Base-by-base conservation (phyloP, 164 flowering plant species). In the Hamamelis virginiana region DNA sequence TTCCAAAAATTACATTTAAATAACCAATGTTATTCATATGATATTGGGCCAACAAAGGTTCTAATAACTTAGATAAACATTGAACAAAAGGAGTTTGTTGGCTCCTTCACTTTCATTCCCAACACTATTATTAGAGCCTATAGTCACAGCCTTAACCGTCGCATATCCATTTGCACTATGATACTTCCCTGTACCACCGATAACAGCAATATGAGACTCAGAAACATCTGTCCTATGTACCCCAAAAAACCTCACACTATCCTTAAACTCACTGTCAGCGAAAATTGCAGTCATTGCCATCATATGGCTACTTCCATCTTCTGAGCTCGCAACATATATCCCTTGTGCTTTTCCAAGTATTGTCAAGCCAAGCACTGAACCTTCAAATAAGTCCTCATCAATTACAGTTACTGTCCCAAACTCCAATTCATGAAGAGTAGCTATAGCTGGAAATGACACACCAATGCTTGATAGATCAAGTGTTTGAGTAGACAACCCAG, bases 151-250 rank as follows among this genome's bases (percentile, higher is more conserved):
- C 75, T 76, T 73, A 0, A 78, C 66, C 0, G 78, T 70, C 18
- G 86, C 85, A 72, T 77, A 85, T 1, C 86, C 86, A 72, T 80
- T 80, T 12, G 84, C 87, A 62, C 72, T 72, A 38, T 62, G 23
- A 51, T 70, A 85, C 82, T 79, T 82, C 2, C 93, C 89, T 8
- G 77, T 77, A 3, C 93, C 89, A 18, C 93, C 90, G 61, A 86
- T 81, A 0, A 89, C 78, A 2, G 87, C 86, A 21, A 86, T 53
- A 64, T 87, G 89, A 28, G 86, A 82, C 75, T 81, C 87, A 1
- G 72, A 16, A 25, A 61, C 79, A 53, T 74, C 83, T 0, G 62
- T 70, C 68, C 73, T 51, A 22, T 82, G 71, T 12, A 84, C 84
- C 50, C 94, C 94, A 26, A 84, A 85, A 19, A 87, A 76, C 22